Evolutionary conservation across 148 eudicot species (phyloP), one percentile per base, ranked within the genome.

Genomic region (Arbutus unedo): DNA sequence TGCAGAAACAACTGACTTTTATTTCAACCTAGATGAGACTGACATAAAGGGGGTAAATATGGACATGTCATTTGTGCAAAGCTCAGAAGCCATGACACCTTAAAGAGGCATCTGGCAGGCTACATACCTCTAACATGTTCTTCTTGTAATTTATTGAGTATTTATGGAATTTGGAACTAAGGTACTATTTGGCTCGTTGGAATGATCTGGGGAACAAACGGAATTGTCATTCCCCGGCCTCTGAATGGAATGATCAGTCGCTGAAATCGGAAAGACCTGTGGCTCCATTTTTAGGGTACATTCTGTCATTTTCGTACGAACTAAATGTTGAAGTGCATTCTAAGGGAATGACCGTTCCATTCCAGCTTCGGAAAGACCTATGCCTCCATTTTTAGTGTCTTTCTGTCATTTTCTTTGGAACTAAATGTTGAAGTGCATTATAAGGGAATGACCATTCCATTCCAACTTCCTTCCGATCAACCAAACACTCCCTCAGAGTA

Each of bases 1-100:
- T 95, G 95, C 85, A 86, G 68, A 86, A 76, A 72, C 82, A 72
- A 80, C 53, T 56, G 78, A 83, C 82, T 74, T 41, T 79, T 54
- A 38, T 47, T 11, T 43, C 84, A 66, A 43, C 51, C 25, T 25
- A 51, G 70, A 62, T 44, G 16, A 49, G 62, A 16, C 43, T 51
- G 3, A 31, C 5, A 81, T 64, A 43, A 54, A 3, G 62, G 74
- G 41, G 6, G n/a, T 16, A 56, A 48, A 77, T 31, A 31, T 54
- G 9, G 25, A 10, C 25, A 49, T 15, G 49, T 49, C 18, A 2
- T 23, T 57, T 64, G 60, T 56, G 56, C 45, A 44, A 57, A 21
- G 49, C 25, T 14, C 38, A 81, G 73, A 19, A 43, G 60, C 72
- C 72, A 45, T 43, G 4, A 54, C 31, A 14, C 54, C 55, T 21